phyloP scores from a whole-genome alignment of 2,329 filamentous ascomycete species.

The Atkinsonella hypoxylon region DNA sequence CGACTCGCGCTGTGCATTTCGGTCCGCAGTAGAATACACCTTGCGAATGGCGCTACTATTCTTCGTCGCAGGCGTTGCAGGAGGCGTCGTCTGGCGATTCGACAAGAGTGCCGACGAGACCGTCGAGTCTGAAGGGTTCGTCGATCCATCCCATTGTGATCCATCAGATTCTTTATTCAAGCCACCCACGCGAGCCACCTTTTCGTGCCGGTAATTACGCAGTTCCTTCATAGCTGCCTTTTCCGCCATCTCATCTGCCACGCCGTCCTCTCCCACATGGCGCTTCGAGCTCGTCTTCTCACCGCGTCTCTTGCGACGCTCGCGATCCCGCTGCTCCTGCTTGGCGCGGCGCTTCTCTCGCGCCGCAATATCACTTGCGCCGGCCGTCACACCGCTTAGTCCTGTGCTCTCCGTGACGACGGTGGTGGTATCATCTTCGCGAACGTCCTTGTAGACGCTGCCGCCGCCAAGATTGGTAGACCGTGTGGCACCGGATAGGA shows the following conservation, averaged over 20 bases:
- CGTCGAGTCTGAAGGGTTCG: conserved; percentile 53
- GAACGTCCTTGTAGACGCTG: conserved; percentile 67
- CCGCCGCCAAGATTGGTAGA: conserved; percentile 80
- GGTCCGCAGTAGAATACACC: conserved; percentile 49
- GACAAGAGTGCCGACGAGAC: conserved; percentile 47
- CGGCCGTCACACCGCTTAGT: conserved; percentile 45
- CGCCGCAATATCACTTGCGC: conserved; percentile 41
- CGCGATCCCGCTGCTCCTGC: conserved; percentile 33
- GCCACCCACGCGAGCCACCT: conserved; percentile 74
- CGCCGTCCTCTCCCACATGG: conserved; percentile 44
- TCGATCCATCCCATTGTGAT: conserved; percentile 64
- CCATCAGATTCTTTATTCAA: conserved; percentile 75
- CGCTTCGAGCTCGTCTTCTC: conserved; percentile 30
- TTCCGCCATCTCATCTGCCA: conserved; percentile 54
- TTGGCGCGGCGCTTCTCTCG: conserved; percentile 46
- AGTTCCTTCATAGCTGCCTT: conserved; percentile 56
- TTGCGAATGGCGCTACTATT: conserved; percentile 35
- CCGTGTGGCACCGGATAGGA: conserved; percentile 70
- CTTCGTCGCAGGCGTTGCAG: conserved; percentile 38
- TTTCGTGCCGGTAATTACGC: conserved; percentile 75
- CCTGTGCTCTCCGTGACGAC: conserved; percentile 32
- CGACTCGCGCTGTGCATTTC: conserved; percentile 36
- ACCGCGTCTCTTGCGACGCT: conserved; percentile 17
- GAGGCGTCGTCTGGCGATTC: conserved; percentile 45
- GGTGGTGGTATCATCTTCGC: conserved; percentile 35